Evolutionary conservation across 2,329 filamentous ascomycete species (phyloP).

Genomic region (Massarina eburnea): DNA sequence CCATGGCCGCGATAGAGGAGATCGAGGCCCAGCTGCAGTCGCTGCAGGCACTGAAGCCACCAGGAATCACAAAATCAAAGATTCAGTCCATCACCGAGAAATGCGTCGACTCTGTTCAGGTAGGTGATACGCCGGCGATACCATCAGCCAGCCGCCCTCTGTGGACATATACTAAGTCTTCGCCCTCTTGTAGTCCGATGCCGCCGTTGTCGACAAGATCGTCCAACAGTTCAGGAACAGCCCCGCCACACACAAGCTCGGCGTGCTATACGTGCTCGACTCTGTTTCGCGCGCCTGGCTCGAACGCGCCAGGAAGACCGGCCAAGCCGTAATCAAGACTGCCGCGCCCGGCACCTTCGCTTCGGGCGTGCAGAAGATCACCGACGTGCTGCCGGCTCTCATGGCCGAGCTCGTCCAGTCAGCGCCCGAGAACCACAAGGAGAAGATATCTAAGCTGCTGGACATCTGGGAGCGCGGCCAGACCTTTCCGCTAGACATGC

Average conservation of each 20-base stretch:
- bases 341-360: constrained; percentile 91
- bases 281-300: constrained; percentile 99
- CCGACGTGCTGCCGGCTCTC: constrained; percentile 86
- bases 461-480: constrained; percentile 97
- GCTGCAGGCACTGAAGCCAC: constrained; percentile 87
- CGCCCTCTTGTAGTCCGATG: constrained; percentile 72
- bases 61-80: constrained; percentile 90
- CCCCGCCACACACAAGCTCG: constrained; percentile 92
- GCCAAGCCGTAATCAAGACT: constrained; percentile 74
- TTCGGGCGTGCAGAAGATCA: constrained; percentile 94
- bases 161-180: constrained; percentile 28
- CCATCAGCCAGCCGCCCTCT: constrained; percentile 5
- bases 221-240: constrained; percentile 97
- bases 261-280: constrained; percentile 99
- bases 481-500: constrained; percentile 81
- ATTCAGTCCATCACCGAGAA: constrained; percentile 84
- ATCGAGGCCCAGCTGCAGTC: constrained; percentile 87
- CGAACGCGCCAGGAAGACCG: constrained; percentile 85
- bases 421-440: constrained; percentile 91
- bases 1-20: constrained; percentile 78
- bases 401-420: constrained; percentile 94
- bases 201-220: constrained; percentile 91
- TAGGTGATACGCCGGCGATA: constrained; percentile 27
- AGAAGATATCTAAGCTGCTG: constrained; percentile 92
- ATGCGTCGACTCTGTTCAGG: constrained; percentile 64